Conservation (phyloP, 2,329 filamentous ascomycete species). For the Fusarium anguioides region DNA sequence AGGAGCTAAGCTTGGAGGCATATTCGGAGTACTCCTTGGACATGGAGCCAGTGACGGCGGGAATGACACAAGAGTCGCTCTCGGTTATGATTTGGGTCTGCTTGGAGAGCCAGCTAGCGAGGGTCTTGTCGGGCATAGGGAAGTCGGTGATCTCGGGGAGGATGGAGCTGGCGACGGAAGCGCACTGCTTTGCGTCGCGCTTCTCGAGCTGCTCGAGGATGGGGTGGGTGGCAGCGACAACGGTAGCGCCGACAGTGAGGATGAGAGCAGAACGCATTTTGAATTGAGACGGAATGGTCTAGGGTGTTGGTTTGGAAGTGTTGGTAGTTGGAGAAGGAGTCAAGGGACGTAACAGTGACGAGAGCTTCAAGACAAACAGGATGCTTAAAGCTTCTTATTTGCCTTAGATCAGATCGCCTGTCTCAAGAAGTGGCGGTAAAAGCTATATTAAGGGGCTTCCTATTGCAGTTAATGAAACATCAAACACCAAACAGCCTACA, state of each 20-base stretch:
- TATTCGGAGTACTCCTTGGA: slow-evolving; percentile 45
- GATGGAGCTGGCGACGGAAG: slow-evolving; percentile 31
- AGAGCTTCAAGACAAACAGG: neutral
- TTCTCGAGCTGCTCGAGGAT: slow-evolving; percentile 21
- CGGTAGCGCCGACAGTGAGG: slow-evolving; percentile 16
- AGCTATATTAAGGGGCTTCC: neutral
- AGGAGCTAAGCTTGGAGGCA: slow-evolving; percentile 35
- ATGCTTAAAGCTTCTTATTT: neutral
- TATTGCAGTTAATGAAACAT: slow-evolving; percentile 1
- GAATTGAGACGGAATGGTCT: neutral
- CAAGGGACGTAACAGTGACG: neutral
- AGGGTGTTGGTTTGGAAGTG: neutral
- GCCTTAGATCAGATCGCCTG: too few relatives aligned
- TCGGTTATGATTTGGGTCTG: slow-evolving; percentile 35
- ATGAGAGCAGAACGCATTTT: slow-evolving; percentile 26
- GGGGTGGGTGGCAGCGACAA: slow-evolving; percentile 17
- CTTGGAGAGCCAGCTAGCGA: slow-evolving; percentile 34
- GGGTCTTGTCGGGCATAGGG: slow-evolving; percentile 34
- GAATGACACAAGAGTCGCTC: slow-evolving; percentile 42
- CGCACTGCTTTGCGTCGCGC: slow-evolving; percentile 36
- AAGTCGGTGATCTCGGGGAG: slow-evolving; percentile 35
- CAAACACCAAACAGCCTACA: neutral
- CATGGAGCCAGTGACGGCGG: slow-evolving; percentile 44
- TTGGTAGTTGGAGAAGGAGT: neutral
- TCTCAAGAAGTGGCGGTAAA: neutral